Evolutionary conservation across 108 stramenopile genomes (phyloP).

Genomic region (Fistulifera pelliculosa): DNA sequence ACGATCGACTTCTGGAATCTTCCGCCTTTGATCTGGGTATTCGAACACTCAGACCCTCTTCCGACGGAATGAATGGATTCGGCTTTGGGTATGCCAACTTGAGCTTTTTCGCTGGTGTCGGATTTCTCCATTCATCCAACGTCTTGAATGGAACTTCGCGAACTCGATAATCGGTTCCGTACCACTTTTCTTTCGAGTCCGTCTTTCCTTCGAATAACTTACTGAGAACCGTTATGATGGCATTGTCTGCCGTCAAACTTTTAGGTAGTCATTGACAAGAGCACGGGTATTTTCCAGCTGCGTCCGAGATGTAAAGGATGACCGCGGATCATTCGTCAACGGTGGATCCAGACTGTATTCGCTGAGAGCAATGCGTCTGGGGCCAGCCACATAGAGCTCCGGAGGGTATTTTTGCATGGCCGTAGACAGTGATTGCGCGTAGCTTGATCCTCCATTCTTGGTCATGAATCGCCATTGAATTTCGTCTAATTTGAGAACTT

Average conservation of each 20-base stretch:
- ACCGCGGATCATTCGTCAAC: constrained; percentile 39
- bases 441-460: constrained; percentile 40
- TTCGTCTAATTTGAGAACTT: constrained; percentile 68
- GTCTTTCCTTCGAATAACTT: constrained; percentile 65
- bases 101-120: constrained; percentile 17
- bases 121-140: constrained; percentile 46
- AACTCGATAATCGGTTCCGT: constrained; percentile 67
- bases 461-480: constrained; percentile 68
- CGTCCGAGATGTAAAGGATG: constrained; percentile 36
- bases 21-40: constrained; percentile 21
- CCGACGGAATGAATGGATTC: constrained; percentile 70
- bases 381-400: constrained; percentile 58
- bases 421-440: constrained; percentile 57
- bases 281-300: constrained; percentile 42
- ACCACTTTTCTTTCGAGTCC: constrained; percentile 63
- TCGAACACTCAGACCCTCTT: constrained; percentile 57
- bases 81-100: constrained; percentile 51
- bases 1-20: constrained; percentile 26
- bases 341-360: constrained; percentile 21
- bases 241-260: constrained; percentile 59
- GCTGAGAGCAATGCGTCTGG: constrained; percentile 53
- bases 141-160: constrained; percentile 40
- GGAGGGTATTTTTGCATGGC: constrained; percentile 63
- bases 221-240: constrained; percentile 58
- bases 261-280: constrained; percentile 27